phyloP scores from a whole-genome alignment of 2,329 filamentous ascomycete genomes.

The Penicillium sp. region DNA sequence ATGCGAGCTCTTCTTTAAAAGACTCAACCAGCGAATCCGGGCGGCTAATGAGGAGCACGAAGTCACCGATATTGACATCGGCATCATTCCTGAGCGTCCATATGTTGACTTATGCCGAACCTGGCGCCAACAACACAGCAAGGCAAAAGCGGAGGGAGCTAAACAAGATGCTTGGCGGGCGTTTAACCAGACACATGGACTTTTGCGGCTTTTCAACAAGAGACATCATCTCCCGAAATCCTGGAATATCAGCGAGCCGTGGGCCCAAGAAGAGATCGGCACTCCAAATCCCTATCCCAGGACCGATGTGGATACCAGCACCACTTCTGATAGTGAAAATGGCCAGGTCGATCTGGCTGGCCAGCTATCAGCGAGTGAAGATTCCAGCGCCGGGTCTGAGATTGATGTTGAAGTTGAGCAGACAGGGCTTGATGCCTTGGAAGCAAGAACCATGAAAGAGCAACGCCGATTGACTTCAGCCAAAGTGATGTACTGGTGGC shows the following conservation, averaged over 20 bases:
- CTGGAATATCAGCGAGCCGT: slow-evolving; percentile 7
- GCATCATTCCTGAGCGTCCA: slow-evolving; percentile 1
- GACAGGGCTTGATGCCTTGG: slow-evolving; percentile 9
- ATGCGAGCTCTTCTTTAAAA: slow-evolving; percentile 7
- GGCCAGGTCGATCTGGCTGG: background rate
- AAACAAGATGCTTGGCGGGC: slow-evolving; percentile 1
- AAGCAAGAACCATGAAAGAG: slow-evolving; percentile 8
- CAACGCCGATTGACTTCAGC: slow-evolving; percentile 5
- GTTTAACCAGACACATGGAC: slow-evolving; percentile 1
- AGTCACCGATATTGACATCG: slow-evolving; percentile 2
- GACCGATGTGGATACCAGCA: background rate
- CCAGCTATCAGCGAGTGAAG: slow-evolving; percentile 1
- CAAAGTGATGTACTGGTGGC: slow-evolving; percentile 20
- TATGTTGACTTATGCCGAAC: slow-evolving; percentile 2
- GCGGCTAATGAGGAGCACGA: slow-evolving; percentile 4
- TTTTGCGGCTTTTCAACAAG: slow-evolving; percentile 10
- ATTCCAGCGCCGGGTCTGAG: slow-evolving; percentile 3
- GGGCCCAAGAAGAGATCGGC: slow-evolving; percentile 2
- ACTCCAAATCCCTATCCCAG: slow-evolving; percentile 1
- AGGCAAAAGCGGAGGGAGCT: background rate
- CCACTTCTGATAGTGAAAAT: background rate
- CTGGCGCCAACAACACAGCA: background rate
- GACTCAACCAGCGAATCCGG: slow-evolving; percentile 9
- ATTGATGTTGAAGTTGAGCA: background rate
- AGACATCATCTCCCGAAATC: slow-evolving; percentile 5